Base-by-base conservation (phyloP, 331 rosid species). In the Arachis monticola region DNA sequence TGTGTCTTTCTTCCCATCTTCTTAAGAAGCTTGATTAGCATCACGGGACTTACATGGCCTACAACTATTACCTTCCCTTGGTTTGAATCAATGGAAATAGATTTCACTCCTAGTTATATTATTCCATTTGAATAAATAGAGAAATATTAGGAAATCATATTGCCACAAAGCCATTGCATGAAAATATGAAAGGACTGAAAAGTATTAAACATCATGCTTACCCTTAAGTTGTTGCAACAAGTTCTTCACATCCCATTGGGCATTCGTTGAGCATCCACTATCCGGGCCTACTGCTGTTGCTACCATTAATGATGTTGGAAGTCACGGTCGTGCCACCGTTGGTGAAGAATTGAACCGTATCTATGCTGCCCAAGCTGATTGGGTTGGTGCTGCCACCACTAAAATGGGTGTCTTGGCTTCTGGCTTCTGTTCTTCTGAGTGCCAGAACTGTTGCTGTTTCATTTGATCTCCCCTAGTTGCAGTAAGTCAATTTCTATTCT, bases 1-100 rank as follows among this genome's bases (percentile, higher is more conserved):
- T 60, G 52, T 80, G 79, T 79, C 51, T 52, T 67, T 67, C 42
- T 67, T 13, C 77, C 84, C 61, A 32, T 68, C 70, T 60, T 62
- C 42, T 80, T 62, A 69, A 80, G 11, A 74, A 61, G 10, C 50
- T 69, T 61, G 12, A 80, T 42, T 7, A 74, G 47, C 14, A 14
- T 22, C 67, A 69, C 44, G 12, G 80, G 77, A 35, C 60, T 69
- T 53, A 67, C 73, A 42, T 74, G 2, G 3, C 80, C 83, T 5
- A 7, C 10, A 14, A 74, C 80, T 44, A 2, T 61, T 40, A 80
- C 72, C 10, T 10, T 67, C 30, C 80, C 83, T 74, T 74, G 27
- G 52, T 38, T 52, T 67, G 65, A 66, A 80, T 67, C 67, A 11
- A 68, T 53, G 47, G 72, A 74, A 44, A 74, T 53, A 13, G 76